A percentile compares a stretch with the other conserved stretches of the same genome.
Conservation (phyloP, 768 basidiomycete genomes). For the Porphyrellus cyaneotinctus region DNA sequence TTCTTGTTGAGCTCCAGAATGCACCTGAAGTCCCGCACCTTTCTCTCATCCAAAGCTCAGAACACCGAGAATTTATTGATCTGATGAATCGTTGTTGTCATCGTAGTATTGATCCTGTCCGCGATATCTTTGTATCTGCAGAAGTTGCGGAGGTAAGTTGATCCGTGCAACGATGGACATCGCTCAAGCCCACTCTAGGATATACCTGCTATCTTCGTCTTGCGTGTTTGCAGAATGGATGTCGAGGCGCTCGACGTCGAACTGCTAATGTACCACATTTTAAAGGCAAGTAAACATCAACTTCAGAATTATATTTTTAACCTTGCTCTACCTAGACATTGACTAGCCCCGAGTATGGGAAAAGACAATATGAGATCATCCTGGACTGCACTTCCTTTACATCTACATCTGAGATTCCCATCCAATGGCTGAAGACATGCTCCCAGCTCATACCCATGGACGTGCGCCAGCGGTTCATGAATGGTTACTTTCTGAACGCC, state of each 20-base stretch:
- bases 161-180: neutral
- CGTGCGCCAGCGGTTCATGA: slow-evolving; percentile 56
- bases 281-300: slow-evolving; percentile 48
- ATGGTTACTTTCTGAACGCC: slow-evolving; percentile 67
- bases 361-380: slow-evolving; percentile 63
- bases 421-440: slow-evolving; percentile 78
- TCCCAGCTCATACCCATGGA: slow-evolving; percentile 71
- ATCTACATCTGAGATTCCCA: slow-evolving; percentile 69
- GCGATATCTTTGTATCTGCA: slow-evolving; percentile 61
- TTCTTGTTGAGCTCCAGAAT: slow-evolving; percentile 74
- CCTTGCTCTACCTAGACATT: slow-evolving; percentile 42
- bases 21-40: slow-evolving; percentile 63
- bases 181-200: slow-evolving; percentile 29
- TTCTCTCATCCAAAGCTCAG: slow-evolving; percentile 42
- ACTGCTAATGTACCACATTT: slow-evolving; percentile 69
- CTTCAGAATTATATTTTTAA: neutral
- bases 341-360: slow-evolving; percentile 42
- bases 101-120: slow-evolving; percentile 57
- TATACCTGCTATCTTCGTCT: slow-evolving; percentile 50
- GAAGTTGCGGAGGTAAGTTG: slow-evolving; percentile 41
- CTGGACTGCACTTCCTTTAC: slow-evolving; percentile 80
- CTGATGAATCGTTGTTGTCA: slow-evolving; percentile 63
- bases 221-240: slow-evolving; percentile 66
- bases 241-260: slow-evolving; percentile 79
- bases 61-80: slow-evolving; percentile 64